phyloP scores from a whole-genome alignment of 1,284 basidiomycete genomes.

The Pascua guehoae region DNA sequence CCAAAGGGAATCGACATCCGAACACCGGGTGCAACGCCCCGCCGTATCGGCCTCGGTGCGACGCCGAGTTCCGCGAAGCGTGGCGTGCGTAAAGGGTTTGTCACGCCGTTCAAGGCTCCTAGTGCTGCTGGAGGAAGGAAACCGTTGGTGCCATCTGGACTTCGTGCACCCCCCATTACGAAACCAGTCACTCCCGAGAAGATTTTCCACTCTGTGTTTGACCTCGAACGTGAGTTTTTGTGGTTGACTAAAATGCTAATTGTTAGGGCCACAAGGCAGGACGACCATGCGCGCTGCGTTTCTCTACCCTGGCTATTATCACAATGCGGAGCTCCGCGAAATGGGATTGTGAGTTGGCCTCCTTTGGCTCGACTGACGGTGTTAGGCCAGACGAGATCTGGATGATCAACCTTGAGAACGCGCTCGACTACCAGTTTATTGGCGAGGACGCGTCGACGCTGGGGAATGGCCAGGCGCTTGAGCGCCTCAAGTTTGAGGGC shows the following conservation, averaged over 20 bases:
- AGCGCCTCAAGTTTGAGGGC: constrained; percentile 24
- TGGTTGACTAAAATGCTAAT: neutral
- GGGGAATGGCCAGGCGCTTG: constrained; percentile 28
- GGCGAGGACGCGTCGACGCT: constrained; percentile 22
- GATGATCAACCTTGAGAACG: constrained; percentile 59
- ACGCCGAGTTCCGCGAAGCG: constrained; percentile 22
- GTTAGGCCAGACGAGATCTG: constrained; percentile 55
- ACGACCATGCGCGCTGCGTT: constrained; percentile 25
- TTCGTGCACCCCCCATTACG: constrained; percentile 1
- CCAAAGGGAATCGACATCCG: constrained; percentile 26
- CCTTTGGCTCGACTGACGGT: neutral
- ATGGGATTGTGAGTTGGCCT: constrained; percentile 61
- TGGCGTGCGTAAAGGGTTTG: constrained; percentile 27
- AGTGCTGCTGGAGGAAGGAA: neutral
- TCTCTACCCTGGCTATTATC: constrained; percentile 60
- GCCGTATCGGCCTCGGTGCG: constrained; percentile 42
- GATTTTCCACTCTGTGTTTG: constrained; percentile 34
- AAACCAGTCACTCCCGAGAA: constrained; percentile 2
- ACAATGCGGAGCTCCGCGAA: constrained; percentile 54
- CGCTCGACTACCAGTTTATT: constrained; percentile 64
- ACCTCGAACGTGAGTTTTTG: constrained; percentile 34
- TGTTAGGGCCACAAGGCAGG: constrained; percentile 23
- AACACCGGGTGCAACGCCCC: constrained; percentile 25
- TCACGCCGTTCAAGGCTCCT: constrained; percentile 42
- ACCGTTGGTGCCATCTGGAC: neutral